Evolutionary conservation across 495 filamentous ascomycete species (phyloP).

Genomic region (Neurospora tetraspora): DNA sequence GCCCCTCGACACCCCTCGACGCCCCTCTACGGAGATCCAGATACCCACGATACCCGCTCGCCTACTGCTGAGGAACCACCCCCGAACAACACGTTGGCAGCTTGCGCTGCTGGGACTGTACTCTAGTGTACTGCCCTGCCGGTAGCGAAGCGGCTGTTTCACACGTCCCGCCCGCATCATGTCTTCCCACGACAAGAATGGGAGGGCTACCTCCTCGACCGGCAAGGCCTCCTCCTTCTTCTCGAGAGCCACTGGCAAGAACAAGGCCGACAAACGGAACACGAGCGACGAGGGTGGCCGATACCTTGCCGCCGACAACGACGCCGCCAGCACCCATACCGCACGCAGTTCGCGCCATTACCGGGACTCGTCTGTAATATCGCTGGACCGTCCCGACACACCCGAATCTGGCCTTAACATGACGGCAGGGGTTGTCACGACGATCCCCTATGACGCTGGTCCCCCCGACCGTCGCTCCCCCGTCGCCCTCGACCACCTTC

Average conservation of each 20-base stretch:
- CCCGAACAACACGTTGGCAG: slow-evolving; percentile 7
- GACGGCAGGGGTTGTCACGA: slow-evolving; percentile 78
- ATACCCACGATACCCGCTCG: slow-evolving; percentile 3
- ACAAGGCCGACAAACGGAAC: slow-evolving; percentile 55
- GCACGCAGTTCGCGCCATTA: slow-evolving; percentile 74
- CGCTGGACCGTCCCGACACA: slow-evolving; percentile 51
- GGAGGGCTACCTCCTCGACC: slow-evolving; percentile 58
- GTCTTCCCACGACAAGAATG: slow-evolving; percentile 62
- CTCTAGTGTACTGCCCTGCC: slow-evolving; percentile 3
- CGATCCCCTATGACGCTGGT: slow-evolving; percentile 80
- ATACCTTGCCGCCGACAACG: slow-evolving; percentile 39
- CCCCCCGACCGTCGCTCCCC: slow-evolving; percentile 57
- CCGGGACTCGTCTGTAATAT: slow-evolving; percentile 66
- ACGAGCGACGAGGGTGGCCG: slow-evolving; percentile 38
- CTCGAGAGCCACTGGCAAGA: slow-evolving; percentile 60
- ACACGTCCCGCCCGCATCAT: slow-evolving; percentile 29
- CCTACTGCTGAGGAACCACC: slow-evolving; percentile 5
- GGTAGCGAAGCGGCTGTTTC: slow-evolving; percentile 19
- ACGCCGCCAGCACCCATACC: slow-evolving; percentile 44
- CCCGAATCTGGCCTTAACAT: slow-evolving; percentile 49
- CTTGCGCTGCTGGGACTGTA: slow-evolving; percentile 1
- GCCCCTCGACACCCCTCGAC: slow-evolving; percentile 5
- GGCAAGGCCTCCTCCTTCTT: slow-evolving; percentile 65
- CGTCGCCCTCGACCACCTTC: slow-evolving; percentile 65
- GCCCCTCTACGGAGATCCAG: background rate